Base-by-base conservation (phyloP, 2,329 filamentous ascomycete genomes). In the Pseudogymnoascus sp. region DNA sequence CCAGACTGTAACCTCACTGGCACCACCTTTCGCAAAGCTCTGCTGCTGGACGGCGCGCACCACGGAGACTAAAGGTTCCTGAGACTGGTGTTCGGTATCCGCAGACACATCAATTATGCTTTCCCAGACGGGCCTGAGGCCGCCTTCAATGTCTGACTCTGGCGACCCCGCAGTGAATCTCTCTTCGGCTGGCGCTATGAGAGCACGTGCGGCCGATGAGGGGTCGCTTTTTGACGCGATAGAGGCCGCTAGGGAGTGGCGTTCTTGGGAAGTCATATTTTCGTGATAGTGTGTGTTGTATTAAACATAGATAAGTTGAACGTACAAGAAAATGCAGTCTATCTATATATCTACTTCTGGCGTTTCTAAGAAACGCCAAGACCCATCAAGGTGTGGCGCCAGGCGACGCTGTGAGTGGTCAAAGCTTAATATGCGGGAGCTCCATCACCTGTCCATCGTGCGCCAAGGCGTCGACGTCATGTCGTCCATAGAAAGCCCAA, bases 61-160 rank as follows among this genome's bases (percentile, higher is more conserved):
- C 21, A 71, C 67, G 1, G 69, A 66, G 38, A 72, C 33, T 19
- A 73, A 63, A 11, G 31, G 37, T 2, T 59, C 37, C 61, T 73
- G 71, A 6, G 65, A 61, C 14, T 66, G 63, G 11, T 64, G 63
- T 2, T 66, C n/a, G 3, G 67, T 70, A 26, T 65, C 31, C 7
- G 61, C 66, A n/a, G 65, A 70, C 2, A 68, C 55, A 6, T 68
- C 63, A 12, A 73, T 68, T 23, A 73, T 19, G 23, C 59, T 61
- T 6, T 65, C 62, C 63, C 66, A 72, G 2, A 92, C 87, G 65
- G 86, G 85, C 75, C 90, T 90, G 60, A 92, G 79, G 29, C 78
- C 76, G 3, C 87, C 88, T 29, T 83, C 76, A 1, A 78, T 75
- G 65, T 87, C 81, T 69, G 83, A 87, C 68, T 92, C 89, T 0